A percentile compares a stretch with the other conserved stretches of the same genome.
Conservation (phyloP, 768 basidiomycete genomes). For the Mycena crocata region DNA sequence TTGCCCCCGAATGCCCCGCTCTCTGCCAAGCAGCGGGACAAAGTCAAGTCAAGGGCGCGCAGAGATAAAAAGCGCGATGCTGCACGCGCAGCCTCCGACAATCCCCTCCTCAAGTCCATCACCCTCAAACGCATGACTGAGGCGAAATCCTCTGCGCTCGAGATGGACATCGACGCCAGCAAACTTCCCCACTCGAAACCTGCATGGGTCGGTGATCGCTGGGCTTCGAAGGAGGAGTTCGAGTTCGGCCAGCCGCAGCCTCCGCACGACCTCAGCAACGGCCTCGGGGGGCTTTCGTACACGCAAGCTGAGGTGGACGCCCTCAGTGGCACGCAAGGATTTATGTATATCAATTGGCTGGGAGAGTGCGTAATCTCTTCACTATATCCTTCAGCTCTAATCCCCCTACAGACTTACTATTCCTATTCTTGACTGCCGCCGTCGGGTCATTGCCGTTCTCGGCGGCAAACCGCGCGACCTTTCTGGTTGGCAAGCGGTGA, state of each 20-base stretch:
- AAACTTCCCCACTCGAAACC: conserved; percentile 18
- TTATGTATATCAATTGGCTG: no score
- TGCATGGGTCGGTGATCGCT: conserved; percentile 17
- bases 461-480: no score
- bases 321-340: no score
- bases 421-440: no score
- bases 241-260: neutral
- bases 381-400: no score
- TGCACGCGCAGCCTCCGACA: neutral
- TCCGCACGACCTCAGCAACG: no score
- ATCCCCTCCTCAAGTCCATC: neutral
- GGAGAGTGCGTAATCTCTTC: no score
- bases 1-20: neutral
- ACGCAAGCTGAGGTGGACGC: no score
- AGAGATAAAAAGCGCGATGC: neutral
- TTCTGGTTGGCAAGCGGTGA: no score
- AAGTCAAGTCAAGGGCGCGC: neutral
- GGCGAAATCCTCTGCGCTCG: neutral
- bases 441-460: no score
- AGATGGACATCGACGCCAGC: neutral
- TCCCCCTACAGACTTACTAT: no score
- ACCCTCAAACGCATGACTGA: neutral
- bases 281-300: no score
- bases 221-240: neutral
- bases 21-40: neutral